These are phyloP conservation scores for Russula brevipes DNA, from an alignment of 768 basidiomycete species.

Conservation along the genomic window DNA sequence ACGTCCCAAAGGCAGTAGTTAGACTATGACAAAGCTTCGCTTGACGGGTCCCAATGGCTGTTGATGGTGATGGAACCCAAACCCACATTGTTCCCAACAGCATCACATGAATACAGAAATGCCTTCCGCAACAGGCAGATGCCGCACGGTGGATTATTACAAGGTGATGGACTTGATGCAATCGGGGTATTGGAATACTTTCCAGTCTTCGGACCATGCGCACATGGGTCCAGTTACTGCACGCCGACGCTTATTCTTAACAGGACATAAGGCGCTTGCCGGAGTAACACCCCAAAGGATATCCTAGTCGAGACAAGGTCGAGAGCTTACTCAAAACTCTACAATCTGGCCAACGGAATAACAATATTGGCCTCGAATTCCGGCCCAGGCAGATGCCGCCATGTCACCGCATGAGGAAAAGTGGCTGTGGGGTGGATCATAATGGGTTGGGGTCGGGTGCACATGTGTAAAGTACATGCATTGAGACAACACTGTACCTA, in stretches of 20 bases:
- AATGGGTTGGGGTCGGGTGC: background rate
- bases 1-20: background rate
- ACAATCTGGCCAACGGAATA: background rate
- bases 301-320: background rate
- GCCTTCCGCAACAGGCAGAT: background rate
- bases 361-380: background rate
- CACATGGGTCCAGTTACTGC: background rate
- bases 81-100: background rate
- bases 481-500: background rate
- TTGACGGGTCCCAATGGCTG: background rate
- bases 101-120: background rate
- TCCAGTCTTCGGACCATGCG: background rate
- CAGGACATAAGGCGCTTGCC: background rate
- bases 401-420: background rate
- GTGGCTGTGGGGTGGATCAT: background rate
- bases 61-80: background rate
- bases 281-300: conserved; percentile 9
- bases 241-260: too few relatives aligned
- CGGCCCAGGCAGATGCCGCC: background rate
- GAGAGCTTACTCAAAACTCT: background rate
- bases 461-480: conserved; percentile 6
- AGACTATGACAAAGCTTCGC: background rate
- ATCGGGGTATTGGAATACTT: background rate
- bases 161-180: background rate
- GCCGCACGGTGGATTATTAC: background rate